Percentiles rank a stretch among this genome's conserved stretches.
Conservation (phyloP, 148 eudicot species). For the Rhododendron griersonianum region DNA sequence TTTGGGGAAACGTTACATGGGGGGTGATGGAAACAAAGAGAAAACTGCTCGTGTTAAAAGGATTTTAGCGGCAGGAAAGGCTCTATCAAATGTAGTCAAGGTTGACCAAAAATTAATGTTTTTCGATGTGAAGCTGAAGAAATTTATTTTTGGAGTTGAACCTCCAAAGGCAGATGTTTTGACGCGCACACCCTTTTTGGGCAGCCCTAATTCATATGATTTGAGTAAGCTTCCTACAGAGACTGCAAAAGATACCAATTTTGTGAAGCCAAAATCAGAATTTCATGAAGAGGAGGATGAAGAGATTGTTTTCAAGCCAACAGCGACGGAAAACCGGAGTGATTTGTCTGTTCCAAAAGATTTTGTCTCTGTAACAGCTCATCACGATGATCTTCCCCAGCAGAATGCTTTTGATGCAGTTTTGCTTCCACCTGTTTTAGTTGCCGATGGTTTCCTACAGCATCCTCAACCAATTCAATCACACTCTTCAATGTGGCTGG, state of each 20-base stretch:
- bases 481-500: conserved; percentile 24
- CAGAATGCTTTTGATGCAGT: conserved; percentile 8
- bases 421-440: conserved; percentile 1
- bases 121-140: conserved; percentile 36
- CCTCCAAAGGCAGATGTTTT: conserved; percentile 23
- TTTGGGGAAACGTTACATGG: conserved; percentile 38
- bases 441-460: conserved; percentile 17
- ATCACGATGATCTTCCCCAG: conserved; percentile 17
- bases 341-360: conserved; percentile 22
- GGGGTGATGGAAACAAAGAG: conserved; percentile 45
- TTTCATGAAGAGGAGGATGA: conserved; percentile 49
- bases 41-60: conserved; percentile 46
- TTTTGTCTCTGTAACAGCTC: conserved; percentile 12
- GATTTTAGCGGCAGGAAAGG: conserved; percentile 47
- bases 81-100: conserved; percentile 37
- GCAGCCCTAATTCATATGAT: conserved; percentile 12
- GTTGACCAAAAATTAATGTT: conserved; percentile 40
- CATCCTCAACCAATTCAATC: conserved; percentile 26
- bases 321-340: conserved; percentile 31
- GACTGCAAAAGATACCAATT: conserved; percentile 14
- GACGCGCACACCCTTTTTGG: conserved; percentile 10
- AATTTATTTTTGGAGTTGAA: conserved; percentile 38
- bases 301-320: conserved; percentile 56
- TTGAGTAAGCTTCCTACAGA: conserved; percentile 12
- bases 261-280: conserved; percentile 23